These are phyloP conservation scores for Russula brevipes DNA, from an alignment of 768 basidiomycete species.

Conservation along the genomic window DNA sequence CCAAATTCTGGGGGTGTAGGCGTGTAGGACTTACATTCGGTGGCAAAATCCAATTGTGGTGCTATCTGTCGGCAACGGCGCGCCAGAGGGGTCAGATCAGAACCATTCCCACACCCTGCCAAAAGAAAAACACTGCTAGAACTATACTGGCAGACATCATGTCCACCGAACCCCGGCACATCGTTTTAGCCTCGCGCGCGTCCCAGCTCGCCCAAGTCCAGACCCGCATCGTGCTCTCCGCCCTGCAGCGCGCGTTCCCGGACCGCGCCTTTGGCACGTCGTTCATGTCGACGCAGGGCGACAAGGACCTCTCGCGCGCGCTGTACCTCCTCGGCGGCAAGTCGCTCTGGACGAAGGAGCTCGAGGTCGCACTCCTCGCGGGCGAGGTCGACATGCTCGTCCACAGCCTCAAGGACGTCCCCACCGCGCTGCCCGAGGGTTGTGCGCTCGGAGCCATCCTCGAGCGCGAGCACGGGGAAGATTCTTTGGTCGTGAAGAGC, in stretches of 20 bases:
- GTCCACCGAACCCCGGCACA: slow-evolving; percentile 38
- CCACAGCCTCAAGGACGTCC: slow-evolving; percentile 90
- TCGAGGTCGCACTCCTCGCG: slow-evolving; percentile 77
- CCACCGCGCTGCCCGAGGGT: slow-evolving; percentile 77
- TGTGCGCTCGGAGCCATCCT: slow-evolving; percentile 82
- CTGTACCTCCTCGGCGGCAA: slow-evolving; percentile 90
- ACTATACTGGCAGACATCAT: neutral
- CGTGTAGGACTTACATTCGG: neutral
- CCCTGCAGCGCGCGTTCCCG: slow-evolving; percentile 56
- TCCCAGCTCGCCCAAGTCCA: slow-evolving; percentile 89
- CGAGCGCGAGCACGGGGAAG: slow-evolving; percentile 83
- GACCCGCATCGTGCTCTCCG: slow-evolving; percentile 70
- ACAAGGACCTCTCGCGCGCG: slow-evolving; percentile 84
- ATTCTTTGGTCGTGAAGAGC: slow-evolving; percentile 80
- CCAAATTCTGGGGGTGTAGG: too few species aligned
- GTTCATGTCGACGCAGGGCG: slow-evolving; percentile 70
- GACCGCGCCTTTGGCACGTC: slow-evolving; percentile 44
- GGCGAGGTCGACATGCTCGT: slow-evolving; percentile 84
- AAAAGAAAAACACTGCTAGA: too few species aligned
- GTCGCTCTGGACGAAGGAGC: slow-evolving; percentile 92
- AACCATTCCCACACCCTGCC: too few species aligned
- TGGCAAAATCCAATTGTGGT: neutral
- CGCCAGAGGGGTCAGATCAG: too few species aligned
- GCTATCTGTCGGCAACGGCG: too few species aligned
- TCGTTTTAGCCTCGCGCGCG: slow-evolving; percentile 77